Base-by-base conservation (phyloP, 2,329 filamentous ascomycete species). In the Colletotrichum orbiculare region DNA sequence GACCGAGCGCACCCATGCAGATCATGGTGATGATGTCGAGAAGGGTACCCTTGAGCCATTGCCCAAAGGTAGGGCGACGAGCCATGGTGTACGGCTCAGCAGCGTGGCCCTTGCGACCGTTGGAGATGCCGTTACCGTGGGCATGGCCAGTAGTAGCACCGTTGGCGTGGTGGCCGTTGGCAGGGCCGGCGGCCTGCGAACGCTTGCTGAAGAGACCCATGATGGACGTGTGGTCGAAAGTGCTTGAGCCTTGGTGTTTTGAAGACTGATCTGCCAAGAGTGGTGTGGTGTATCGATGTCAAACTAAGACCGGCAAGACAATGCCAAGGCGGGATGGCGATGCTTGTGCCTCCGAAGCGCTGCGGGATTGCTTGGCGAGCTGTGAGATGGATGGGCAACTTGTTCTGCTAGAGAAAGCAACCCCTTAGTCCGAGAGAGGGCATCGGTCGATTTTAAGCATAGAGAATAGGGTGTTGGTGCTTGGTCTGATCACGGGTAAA, bases 1-100 rank as follows among this genome's bases (percentile, higher is more conserved):
- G 82, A 13, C 89, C 89, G 52, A 92, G 77, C 11, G 83, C 86
- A 9, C 90, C 89, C 83, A 92, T 86, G 33, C 79, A 74, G 8
- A 80, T 78, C 88, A 92, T 92, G 38, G 89, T 91, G 17, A 90
- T 55, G 56, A 92, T 84, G 71, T 92, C 90, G 11, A 91, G 76
- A 82, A 86, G 89, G 5, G 88, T 90, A 8, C 82, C 81, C 74
- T 89, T 91, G 68, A 91, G 74, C 90, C 90, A 92, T 72, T 90
- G 87, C 3, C 89, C 88, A 69, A 92, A 90, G 2, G 79, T 83
- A 2, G 89, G 89, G 10, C 84, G 79, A 2, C 73, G 77, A 2
- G 79, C 78, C 81, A 87, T 85, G 59, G 78, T 73, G 60, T 79
- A 80, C 0, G 74, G 68, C 38, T 66, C 64, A 11, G 58, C 58